Evolutionary conservation across 495 filamentous ascomycete species (phyloP).

Genomic region (Aspergillus nidulans): DNA sequence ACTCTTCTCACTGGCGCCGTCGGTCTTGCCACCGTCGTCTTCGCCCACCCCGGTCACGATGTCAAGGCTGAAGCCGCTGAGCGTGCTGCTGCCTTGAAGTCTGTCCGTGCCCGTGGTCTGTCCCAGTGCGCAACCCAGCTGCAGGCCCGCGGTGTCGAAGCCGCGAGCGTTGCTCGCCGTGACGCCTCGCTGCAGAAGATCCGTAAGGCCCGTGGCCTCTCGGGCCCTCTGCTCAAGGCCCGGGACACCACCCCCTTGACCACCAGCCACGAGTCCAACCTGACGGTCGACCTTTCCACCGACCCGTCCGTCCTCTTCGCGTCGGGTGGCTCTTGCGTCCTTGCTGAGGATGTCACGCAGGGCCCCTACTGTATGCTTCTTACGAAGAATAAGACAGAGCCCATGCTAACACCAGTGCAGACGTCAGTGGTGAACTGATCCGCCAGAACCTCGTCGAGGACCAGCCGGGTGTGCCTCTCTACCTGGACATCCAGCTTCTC

Average conservation of each 20-base stretch:
- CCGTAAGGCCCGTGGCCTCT: slow-evolving; percentile 22
- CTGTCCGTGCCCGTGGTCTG: slow-evolving; percentile 34
- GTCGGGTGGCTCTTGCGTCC: slow-evolving; percentile 51
- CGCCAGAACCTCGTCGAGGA: slow-evolving; percentile 52
- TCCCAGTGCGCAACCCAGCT: slow-evolving; percentile 46
- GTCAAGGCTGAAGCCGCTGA: slow-evolving; percentile 41
- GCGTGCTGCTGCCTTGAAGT: slow-evolving; percentile 39
- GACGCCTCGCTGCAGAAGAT: slow-evolving; percentile 26
- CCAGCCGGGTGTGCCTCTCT: slow-evolving; percentile 51
- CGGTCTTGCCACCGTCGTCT: slow-evolving; percentile 15
- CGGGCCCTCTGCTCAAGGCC: slow-evolving; percentile 13
- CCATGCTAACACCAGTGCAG: slow-evolving; percentile 6
- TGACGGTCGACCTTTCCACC: slow-evolving; percentile 43
- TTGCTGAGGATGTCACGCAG: slow-evolving; percentile 53
- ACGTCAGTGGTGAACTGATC: slow-evolving; percentile 49
- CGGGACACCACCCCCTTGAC: slow-evolving; percentile 13
- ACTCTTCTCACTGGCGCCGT: slow-evolving; percentile 16
- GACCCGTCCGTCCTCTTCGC: slow-evolving; percentile 48
- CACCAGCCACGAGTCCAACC: slow-evolving; percentile 15
- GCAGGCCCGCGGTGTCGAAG: slow-evolving; percentile 45
- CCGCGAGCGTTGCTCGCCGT: slow-evolving; percentile 42
- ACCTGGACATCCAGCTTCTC: slow-evolving; percentile 58
- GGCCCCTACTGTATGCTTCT: slow-evolving; percentile 45
- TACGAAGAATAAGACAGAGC: neutral
- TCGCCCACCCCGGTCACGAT: slow-evolving; percentile 48